These are phyloP conservation scores for Diplocarpon rosae DNA, from an alignment of 2,329 filamentous ascomycete species.

Conservation along the genomic window DNA sequence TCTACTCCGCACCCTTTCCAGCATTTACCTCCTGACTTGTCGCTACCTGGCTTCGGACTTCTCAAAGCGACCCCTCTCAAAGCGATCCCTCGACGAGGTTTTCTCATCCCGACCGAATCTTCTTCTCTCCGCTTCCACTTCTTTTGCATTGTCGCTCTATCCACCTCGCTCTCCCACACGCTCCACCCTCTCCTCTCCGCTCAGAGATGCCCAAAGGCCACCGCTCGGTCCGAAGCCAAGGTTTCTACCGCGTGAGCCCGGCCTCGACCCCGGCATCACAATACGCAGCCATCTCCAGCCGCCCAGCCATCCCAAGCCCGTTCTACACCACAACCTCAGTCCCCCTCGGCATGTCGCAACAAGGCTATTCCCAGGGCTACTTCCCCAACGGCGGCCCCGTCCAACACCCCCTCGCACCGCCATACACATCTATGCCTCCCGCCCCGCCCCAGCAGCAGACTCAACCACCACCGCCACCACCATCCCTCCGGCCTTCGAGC, in stretches of 20 bases:
- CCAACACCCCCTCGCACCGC: constrained; percentile 13
- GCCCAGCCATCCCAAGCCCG: constrained; percentile 6
- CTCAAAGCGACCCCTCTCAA: too few relatives aligned
- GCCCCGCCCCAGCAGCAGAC: not conserved
- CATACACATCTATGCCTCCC: constrained; percentile 9
- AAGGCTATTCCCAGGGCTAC: constrained; percentile 10
- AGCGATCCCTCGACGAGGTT: too few relatives aligned
- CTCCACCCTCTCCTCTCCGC: not conserved
- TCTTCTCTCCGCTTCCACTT: not conserved
- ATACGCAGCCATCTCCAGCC: constrained; percentile 14
- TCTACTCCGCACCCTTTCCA: constrained; percentile 10
- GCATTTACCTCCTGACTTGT: too few relatives aligned
- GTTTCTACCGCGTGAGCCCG: constrained; percentile 20
- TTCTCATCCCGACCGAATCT: too few relatives aligned
- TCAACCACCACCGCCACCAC: not conserved
- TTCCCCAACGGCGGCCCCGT: constrained; percentile 12
- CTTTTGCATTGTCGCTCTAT: constrained; percentile 16
- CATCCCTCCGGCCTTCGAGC: constrained; percentile 40
- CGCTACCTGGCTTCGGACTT: too few relatives aligned
- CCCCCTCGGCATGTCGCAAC: constrained; percentile 11
- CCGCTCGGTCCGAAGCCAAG: constrained; percentile 17
- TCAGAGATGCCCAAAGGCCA: constrained; percentile 23
- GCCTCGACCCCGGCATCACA: constrained; percentile 12
- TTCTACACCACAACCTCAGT: constrained; percentile 3
- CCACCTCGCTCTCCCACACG: constrained; percentile 6